A percentile compares a stretch with the other conserved stretches of the same genome.
These are phyloP conservation scores for Xylogone sp. DNA, from an alignment of 2,329 filamentous ascomycete genomes.

Conservation along the genomic window DNA sequence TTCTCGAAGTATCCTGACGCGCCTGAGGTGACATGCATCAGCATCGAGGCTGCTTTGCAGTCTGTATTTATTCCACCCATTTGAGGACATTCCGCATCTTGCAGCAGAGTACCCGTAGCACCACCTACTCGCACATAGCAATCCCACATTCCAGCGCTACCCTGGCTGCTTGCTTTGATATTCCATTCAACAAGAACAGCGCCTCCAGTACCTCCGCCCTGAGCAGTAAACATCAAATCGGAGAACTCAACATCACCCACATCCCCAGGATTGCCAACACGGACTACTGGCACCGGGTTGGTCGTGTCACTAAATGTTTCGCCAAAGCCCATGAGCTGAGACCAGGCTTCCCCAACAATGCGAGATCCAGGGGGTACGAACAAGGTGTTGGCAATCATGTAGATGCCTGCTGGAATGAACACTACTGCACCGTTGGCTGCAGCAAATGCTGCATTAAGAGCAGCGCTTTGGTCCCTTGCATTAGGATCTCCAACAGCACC, in stretches of 20 bases:
- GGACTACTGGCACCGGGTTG: constrained; percentile 42
- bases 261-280: constrained; percentile 50
- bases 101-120: constrained; percentile 39
- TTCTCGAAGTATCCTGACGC: constrained; percentile 38
- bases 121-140: constrained; percentile 30
- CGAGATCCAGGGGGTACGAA: constrained; percentile 35
- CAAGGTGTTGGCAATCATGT: constrained; percentile 44
- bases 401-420: constrained; percentile 52
- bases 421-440: too few species aligned
- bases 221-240: constrained; percentile 49
- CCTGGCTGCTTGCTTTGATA: constrained; percentile 44
- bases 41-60: constrained; percentile 27
- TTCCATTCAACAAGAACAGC: constrained; percentile 63
- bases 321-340: constrained; percentile 33
- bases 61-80: constrained; percentile 20
- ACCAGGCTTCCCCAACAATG: constrained; percentile 36
- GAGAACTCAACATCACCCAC: constrained; percentile 56
- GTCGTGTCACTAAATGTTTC: constrained; percentile 35
- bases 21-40: constrained; percentile 25
- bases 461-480: constrained; percentile 56
- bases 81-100: constrained; percentile 38
- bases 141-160: constrained; percentile 36
- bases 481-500: too few species aligned
- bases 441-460: too few species aligned
- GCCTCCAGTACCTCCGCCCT: constrained; percentile 50